Conservation (phyloP, 306 rosid genomes). For the Begonia loranthoides region DNA sequence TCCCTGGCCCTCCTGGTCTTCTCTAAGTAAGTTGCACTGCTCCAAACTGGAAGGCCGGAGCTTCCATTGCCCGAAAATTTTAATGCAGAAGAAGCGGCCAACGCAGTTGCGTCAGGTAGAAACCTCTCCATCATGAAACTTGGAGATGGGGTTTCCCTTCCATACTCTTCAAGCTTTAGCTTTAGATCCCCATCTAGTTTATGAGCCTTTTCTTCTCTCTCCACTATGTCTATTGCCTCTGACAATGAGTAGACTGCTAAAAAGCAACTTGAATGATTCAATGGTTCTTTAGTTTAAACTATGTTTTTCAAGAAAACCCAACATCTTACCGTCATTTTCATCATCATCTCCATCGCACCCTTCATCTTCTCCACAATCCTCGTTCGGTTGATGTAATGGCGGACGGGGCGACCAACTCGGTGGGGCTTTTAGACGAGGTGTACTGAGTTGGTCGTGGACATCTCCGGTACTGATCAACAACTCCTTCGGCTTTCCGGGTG, state of each 20-base stretch:
- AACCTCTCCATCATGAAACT: slow-evolving; percentile 70
- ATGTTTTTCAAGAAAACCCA: slow-evolving; percentile 33
- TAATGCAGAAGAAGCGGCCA: slow-evolving; percentile 49
- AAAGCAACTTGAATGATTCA: too few relatives aligned
- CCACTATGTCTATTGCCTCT: slow-evolving; percentile 77
- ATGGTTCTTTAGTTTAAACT: slow-evolving; percentile 8
- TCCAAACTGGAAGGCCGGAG: slow-evolving; percentile 15
- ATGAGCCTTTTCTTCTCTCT: slow-evolving; percentile 8
- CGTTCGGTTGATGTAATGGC: not conserved
- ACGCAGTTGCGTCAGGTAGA: slow-evolving; percentile 72
- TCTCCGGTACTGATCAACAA: not conserved
- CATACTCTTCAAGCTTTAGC: slow-evolving; percentile 21
- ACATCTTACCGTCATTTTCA: slow-evolving; percentile 4
- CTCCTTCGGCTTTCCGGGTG: slow-evolving; percentile 60
- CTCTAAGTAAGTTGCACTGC: slow-evolving; percentile 5
- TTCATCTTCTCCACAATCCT: slow-evolving; percentile 1
- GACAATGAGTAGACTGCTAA: slow-evolving; percentile 41
- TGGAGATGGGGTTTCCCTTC: slow-evolving; percentile 21
- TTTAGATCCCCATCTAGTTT: not conserved
- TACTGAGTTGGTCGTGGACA: slow-evolving; percentile 7
- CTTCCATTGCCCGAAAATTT: slow-evolving; percentile 9
- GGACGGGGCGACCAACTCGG: slow-evolving; percentile 36
- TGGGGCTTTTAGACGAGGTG: slow-evolving; percentile 46
- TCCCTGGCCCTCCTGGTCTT: slow-evolving; percentile 8
- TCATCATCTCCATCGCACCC: slow-evolving; percentile 17